Evolutionary conservation across 2,329 filamentous ascomycete species (phyloP), one percentile per base, ranked within the genome.

Genomic region (Cytospora schulzeri): DNA sequence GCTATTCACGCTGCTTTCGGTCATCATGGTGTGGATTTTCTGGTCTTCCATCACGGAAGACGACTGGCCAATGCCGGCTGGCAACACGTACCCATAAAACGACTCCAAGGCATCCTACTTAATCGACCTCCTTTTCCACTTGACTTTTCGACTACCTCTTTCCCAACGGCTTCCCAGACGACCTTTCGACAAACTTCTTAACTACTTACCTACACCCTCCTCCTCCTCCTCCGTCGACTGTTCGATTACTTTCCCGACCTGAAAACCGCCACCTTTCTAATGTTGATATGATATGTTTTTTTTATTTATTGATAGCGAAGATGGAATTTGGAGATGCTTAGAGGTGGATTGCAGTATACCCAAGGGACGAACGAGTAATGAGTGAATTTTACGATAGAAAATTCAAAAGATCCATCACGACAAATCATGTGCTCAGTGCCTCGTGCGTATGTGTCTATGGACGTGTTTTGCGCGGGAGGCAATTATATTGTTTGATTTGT

Each of bases 41-140:
- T 99, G 95, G 95, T 96, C 93, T 55, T 97, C 93, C 79, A 99
- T 99, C 72, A 99, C 95, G 19, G 95, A 99, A 78, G 95, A 99
- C 73, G 94, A 97, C 80, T 99, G 95, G 95, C 92, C 93, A 22
- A 84, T 85, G 77, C 79, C 82, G 38, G 77, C 76, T 12, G 75
- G 56, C 54, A 67, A 67, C 45, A 67, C 68, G 3, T 73, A 73
- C 63, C 70, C 72, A 54, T 73, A 68, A 67, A n/a, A n/a, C n/a
- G n/a, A 26, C 17, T 35, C 31, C 24, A 35, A 29, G 22, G 31
- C 9, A 26, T 56, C 45, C 45, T 48, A 7, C 45, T 48, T 48
- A 48, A 48, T 48, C 11, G 11, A 48, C 45, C 22, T 24, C n/a
- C 45, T 14, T 48, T 48, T 22, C n/a, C 45, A 24, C 19, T 22